phyloP scores from a whole-genome alignment of 176 grass and related monocot genomes.

The Eragrostis curvula region DNA sequence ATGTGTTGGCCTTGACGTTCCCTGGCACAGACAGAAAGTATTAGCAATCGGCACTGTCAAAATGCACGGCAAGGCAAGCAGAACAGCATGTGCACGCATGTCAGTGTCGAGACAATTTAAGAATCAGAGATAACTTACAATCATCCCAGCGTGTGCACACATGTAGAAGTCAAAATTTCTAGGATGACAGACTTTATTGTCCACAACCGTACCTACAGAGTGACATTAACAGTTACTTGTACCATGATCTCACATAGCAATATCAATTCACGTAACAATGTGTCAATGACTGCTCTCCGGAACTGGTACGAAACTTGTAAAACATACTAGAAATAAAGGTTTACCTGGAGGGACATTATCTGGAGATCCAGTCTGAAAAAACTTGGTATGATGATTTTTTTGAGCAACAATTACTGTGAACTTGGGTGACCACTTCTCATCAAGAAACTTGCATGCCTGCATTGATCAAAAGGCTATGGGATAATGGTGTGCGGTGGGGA shows the following conservation, averaged over 20 bases:
- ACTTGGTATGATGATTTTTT: conserved; percentile 93
- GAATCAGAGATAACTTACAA: conserved; percentile 53
- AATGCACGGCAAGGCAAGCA: neutral
- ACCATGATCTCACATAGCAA: conserved; percentile 4
- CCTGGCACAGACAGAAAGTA: conserved; percentile 48
- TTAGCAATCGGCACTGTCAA: neutral
- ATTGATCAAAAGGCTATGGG: neutral
- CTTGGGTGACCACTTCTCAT: conserved; percentile 78
- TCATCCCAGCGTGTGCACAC: conserved; percentile 85
- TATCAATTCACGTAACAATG: neutral
- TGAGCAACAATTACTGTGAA: conserved; percentile 83
- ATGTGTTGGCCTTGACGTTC: conserved; percentile 80
- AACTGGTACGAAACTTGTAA: neutral
- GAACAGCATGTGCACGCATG: neutral
- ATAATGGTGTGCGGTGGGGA: neutral
- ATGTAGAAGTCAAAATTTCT: conserved; percentile 94
- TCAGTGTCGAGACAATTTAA: neutral
- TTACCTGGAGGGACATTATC: conserved; percentile 91
- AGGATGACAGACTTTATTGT: conserved; percentile 88
- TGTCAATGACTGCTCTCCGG: neutral
- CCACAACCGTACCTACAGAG: conserved; percentile 76
- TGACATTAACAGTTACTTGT: neutral
- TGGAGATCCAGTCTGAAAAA: conserved; percentile 65
- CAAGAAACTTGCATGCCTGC: conserved; percentile 86
- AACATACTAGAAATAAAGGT: conserved; percentile 21